Evolutionary conservation across 768 basidiomycete species (phyloP).

Genomic region (Podaxis sp.): DNA sequence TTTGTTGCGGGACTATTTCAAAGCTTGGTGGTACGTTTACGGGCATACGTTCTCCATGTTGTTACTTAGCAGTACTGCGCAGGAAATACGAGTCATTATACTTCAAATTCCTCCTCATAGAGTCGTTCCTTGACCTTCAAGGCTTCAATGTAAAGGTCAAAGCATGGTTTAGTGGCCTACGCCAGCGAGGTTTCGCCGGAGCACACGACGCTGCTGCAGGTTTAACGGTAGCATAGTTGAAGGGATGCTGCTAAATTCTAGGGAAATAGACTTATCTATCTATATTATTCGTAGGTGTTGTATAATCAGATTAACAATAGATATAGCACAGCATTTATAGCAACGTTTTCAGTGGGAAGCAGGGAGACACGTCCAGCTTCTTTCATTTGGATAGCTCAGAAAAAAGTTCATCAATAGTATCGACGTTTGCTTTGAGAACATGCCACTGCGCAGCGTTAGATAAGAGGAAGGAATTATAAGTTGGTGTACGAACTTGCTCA

Average conservation of each 20-base stretch:
- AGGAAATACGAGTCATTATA: slow-evolving; percentile 63
- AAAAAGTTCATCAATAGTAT: slow-evolving; percentile 51
- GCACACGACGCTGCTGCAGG: slow-evolving; percentile 74
- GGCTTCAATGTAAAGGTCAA: slow-evolving; percentile 48
- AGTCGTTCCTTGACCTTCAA: slow-evolving; percentile 59
- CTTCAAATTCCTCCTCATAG: slow-evolving; percentile 44
- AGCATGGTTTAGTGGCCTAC: slow-evolving; percentile 67
- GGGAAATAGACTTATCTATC: not conserved
- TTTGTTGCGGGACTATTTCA: slow-evolving; percentile 45
- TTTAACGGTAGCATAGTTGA: slow-evolving; percentile 29
- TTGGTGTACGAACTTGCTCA: slow-evolving; percentile 51
- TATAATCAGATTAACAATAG: slow-evolving; percentile 4
- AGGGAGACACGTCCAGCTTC: slow-evolving; percentile 21
- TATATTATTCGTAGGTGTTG: slow-evolving; percentile 2
- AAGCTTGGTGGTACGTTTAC: slow-evolving; percentile 63
- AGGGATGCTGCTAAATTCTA: not conserved
- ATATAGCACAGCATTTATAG: slow-evolving; percentile 4
- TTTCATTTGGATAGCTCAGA: slow-evolving; percentile 18
- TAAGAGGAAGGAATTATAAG: not conserved
- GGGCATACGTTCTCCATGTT: not conserved
- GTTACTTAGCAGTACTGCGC: not conserved
- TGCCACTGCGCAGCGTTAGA: slow-evolving; percentile 44
- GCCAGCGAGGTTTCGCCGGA: slow-evolving; percentile 53
- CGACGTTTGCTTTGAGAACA: slow-evolving; percentile 37
- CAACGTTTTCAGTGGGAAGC: not conserved